Evolutionary conservation across 2,329 filamentous ascomycete genomes (phyloP).

Genomic region (Aspergillus thermomutatus): DNA sequence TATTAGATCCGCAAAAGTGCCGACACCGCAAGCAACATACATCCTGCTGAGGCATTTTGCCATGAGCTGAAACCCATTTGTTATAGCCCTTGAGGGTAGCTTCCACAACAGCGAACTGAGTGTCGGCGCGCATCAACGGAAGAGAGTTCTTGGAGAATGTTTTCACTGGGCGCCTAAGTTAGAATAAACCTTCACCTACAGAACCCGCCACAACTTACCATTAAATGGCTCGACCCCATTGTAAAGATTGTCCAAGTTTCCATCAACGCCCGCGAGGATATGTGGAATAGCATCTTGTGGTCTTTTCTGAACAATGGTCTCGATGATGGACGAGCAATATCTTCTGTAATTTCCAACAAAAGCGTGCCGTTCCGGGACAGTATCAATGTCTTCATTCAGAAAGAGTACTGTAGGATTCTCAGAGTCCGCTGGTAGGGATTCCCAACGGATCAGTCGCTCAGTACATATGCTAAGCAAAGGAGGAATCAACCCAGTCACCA

Average conservation of each 20-base stretch:
- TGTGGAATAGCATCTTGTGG: conserved; percentile 82
- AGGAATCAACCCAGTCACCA: conserved; percentile 64
- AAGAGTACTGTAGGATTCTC: conserved; percentile 77
- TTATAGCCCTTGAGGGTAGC: conserved; percentile 83
- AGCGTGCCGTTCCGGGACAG: conserved; percentile 85
- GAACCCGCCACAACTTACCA: conserved; percentile 44
- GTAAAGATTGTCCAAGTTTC: conserved; percentile 71
- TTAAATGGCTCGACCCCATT: conserved; percentile 65
- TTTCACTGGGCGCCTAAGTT: conserved; percentile 24
- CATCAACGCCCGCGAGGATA: conserved; percentile 76
- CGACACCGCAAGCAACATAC: conserved; percentile 23
- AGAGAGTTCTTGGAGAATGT: conserved; percentile 41
- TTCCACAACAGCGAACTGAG: conserved; percentile 85
- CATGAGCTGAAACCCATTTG: conserved; percentile 65
- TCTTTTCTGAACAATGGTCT: conserved; percentile 76
- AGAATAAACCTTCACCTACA: not conserved
- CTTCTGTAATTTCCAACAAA: conserved; percentile 94
- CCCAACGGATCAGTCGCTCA: conserved; percentile 79
- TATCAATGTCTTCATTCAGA: conserved; percentile 90
- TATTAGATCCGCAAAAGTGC: not conserved
- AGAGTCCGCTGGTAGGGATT: conserved; percentile 77
- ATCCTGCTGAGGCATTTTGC: conserved; percentile 50
- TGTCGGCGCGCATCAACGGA: conserved; percentile 68
- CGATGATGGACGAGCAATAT: conserved; percentile 84
- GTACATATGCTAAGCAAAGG: conserved; percentile 80